These are phyloP conservation scores for Carex pumila DNA, from an alignment of 176 grass and related monocot species.

Conservation along the genomic window DNA sequence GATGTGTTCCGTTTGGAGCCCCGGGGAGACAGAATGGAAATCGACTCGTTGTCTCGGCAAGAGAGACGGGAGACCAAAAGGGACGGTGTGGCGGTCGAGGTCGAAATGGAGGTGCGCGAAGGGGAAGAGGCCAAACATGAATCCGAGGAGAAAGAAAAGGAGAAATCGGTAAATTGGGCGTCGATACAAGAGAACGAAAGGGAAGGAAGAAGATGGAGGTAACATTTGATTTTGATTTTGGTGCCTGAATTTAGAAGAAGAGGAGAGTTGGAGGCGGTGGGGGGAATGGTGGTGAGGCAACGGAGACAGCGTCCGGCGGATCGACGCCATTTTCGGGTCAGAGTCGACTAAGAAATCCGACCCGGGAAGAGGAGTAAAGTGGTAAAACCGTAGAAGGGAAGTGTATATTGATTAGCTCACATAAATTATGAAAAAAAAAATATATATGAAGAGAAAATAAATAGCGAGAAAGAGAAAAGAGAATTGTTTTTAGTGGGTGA, in stretches of 20 bases:
- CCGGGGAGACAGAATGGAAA: not conserved
- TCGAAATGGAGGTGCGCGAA: slow-evolving; percentile 45
- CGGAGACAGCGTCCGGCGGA: slow-evolving; percentile 28
- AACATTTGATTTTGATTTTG: not conserved
- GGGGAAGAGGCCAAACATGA: slow-evolving; percentile 46
- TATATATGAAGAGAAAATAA: not conserved
- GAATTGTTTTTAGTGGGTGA: too few relatives aligned
- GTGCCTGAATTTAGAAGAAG: slow-evolving; percentile 1
- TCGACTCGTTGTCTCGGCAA: not conserved
- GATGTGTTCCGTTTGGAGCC: not conserved
- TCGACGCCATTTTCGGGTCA: slow-evolving; percentile 1
- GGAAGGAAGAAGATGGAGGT: not conserved
- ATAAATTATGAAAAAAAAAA: not conserved
- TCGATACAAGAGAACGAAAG: not conserved
- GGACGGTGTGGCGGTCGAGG: slow-evolving; percentile 13
- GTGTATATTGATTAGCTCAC: not conserved
- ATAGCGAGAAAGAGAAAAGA: not conserved
- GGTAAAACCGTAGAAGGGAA: not conserved
- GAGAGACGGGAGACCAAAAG: not conserved
- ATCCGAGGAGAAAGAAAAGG: slow-evolving; percentile 54
- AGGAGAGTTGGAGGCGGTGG: slow-evolving; percentile 3
- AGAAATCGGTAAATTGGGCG: slow-evolving; percentile 25
- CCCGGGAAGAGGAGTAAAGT: not conserved
- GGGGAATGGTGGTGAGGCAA: not conserved
- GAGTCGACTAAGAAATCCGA: not conserved